Base-by-base conservation (phyloP, 768 basidiomycete genomes). In the Termitomyces sp. region DNA sequence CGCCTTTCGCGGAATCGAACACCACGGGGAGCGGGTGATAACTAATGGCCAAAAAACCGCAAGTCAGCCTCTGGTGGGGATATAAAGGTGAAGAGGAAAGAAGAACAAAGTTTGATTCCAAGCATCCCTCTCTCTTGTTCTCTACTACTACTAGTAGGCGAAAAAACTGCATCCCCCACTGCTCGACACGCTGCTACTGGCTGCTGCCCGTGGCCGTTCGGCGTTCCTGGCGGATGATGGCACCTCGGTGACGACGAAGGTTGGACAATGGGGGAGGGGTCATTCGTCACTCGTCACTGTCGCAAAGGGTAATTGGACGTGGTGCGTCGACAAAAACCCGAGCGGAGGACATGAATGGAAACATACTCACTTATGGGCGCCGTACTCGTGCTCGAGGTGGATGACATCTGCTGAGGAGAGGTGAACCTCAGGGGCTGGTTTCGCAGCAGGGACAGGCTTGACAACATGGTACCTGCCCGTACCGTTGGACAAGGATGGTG, bases 11-110 rank as follows among this genome's bases (percentile, higher is more conserved):
- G 47, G 84, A 82, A 64, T 97, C 94, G 67, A 98, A 96, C 52
- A 97, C 95, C 61, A 97, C 84, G 9, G 96, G 95, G 9, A 98
- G 77, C 0, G 97, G 95, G 70, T 97, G 94, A 71, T 98, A 98
- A 75, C 96, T 98, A 76, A 75, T 69, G 54, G 78, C 69, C 75
- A 76, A 75, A 76, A 78, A 65, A 65, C 70, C 77, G 74, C 78
- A 77, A 65, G 69, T 75, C 70, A 76, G 70, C 48, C 58, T 59
- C 37, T 61, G 64, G 55, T 69, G 61, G 62, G 58, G 67, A 27
- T 65, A 67, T 64, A 61, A 66, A 66, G 53, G 54, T 63, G 62
- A 61, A 64, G 55, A 59, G 61, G 66, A 59, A 27, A 57, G 49
- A 61, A 67, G 65, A 47, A 63, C 65, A 66, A 62, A 58, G 52